phyloP scores from a whole-genome alignment of 257 asterid species.

The Buddleja alternifolia region DNA sequence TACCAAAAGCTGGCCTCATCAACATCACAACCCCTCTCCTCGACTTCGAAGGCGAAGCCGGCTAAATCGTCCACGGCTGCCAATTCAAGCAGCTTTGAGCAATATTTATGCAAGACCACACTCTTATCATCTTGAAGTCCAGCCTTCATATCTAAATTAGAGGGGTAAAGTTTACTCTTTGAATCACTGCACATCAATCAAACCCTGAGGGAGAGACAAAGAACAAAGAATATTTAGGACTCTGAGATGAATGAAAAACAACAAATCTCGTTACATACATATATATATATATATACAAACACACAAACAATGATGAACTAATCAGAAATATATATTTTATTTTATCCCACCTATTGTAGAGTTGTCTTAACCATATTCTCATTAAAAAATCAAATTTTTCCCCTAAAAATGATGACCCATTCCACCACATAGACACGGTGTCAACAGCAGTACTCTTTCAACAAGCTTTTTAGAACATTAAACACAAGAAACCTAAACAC shows the following conservation, averaged over 20 bases:
- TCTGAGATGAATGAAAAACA: constrained; percentile 4
- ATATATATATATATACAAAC: too few species aligned
- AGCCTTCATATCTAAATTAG: constrained; percentile 55
- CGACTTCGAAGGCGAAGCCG: constrained; percentile 57
- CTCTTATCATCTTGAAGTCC: constrained; percentile 33
- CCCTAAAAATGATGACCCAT: constrained; percentile 20
- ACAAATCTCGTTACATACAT: constrained; percentile 2
- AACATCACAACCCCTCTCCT: constrained; percentile 56
- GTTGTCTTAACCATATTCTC: constrained; percentile 15
- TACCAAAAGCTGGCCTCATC: constrained; percentile 77
- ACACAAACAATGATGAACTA: constrained; percentile 11
- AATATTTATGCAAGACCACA: constrained; percentile 25
- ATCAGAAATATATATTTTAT: background rate
- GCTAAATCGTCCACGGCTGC: constrained; percentile 74
- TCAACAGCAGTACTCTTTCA: constrained; percentile 21
- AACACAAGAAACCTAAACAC: background rate
- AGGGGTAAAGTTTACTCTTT: constrained; percentile 36
- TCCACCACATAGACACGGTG: constrained; percentile 36
- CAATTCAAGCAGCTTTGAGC: constrained; percentile 76
- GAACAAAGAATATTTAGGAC: constrained; percentile 16
- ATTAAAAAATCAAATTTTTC: background rate
- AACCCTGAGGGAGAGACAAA: constrained; percentile 43
- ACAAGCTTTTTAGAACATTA: constrained; percentile 23
- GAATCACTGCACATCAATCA: constrained; percentile 56
- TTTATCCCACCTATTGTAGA: background rate